phyloP scores from a whole-genome alignment of 1,284 basidiomycete species.

The Pyrrhoderma lamaoense region DNA sequence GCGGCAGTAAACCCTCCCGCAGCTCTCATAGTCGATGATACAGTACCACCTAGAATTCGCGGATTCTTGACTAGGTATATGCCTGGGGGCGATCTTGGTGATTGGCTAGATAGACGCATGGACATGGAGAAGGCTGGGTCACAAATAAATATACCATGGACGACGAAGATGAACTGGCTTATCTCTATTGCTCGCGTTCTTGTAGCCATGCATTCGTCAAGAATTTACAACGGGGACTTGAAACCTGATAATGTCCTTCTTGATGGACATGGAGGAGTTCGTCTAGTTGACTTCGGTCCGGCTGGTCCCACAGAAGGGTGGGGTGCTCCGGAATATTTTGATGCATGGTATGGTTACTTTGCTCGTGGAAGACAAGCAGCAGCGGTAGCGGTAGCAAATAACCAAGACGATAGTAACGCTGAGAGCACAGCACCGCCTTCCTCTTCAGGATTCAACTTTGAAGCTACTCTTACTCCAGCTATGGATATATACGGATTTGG shows the following conservation, averaged over 20 bases:
- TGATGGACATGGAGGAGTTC: not conserved
- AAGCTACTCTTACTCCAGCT: not conserved
- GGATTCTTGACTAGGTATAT: constrained; percentile 1
- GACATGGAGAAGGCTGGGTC: not conserved
- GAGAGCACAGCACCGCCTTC: not conserved
- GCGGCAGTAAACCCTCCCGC: not conserved
- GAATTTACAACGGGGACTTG: not conserved
- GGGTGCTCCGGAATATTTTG: constrained; percentile 2
- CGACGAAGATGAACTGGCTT: not conserved
- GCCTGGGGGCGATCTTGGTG: constrained; percentile 2
- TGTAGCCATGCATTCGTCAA: not conserved
- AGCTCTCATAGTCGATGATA: not conserved
- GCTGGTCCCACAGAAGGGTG: constrained; percentile 4
- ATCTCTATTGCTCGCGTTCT: not conserved
- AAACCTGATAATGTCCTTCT: constrained; percentile 6
- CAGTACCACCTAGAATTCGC: not conserved
- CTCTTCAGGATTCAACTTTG: constrained; percentile 1
- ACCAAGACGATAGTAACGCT: too few relatives aligned
- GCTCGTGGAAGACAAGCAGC: too few relatives aligned
- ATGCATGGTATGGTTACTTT: not conserved
- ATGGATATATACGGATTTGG: constrained; percentile 7
- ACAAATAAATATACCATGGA: not conserved
- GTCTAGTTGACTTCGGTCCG: not conserved
- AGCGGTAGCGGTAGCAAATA: too few relatives aligned
- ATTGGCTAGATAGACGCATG: not conserved